phyloP scores from a whole-genome alignment of 1,139 yeast species.

The Suhomyces terraborum region DNA sequence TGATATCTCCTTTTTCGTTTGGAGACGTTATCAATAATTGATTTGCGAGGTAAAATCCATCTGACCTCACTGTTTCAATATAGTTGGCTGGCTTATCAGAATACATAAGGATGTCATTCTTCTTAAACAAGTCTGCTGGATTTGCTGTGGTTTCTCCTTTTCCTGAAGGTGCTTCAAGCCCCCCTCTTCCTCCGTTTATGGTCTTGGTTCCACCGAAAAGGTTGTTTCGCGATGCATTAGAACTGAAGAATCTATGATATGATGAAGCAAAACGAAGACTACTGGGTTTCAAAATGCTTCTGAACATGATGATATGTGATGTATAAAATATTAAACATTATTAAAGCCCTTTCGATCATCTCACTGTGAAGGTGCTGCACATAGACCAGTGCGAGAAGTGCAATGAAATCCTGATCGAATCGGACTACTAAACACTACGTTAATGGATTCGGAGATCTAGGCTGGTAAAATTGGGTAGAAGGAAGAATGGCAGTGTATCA shows the following conservation, averaged over 20 bases:
- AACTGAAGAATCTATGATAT: slow-evolving; percentile 1
- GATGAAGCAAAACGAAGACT: neutral
- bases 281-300: neutral
- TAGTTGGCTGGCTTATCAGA: slow-evolving; percentile 48
- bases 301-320: neutral
- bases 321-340: neutral
- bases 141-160: slow-evolving; percentile 45
- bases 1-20: slow-evolving; percentile 41
- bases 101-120: slow-evolving; percentile 47
- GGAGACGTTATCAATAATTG: slow-evolving; percentile 48
- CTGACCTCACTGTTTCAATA: slow-evolving; percentile 42
- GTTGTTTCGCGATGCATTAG: slow-evolving; percentile 9
- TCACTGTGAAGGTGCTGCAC: neutral
- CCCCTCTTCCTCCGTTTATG: slow-evolving; percentile 15
- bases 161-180: slow-evolving; percentile 37
- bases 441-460: too few relatives aligned
- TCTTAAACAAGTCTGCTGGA: slow-evolving; percentile 49
- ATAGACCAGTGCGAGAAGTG: too few relatives aligned
- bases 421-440: too few relatives aligned
- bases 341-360: too few relatives aligned
- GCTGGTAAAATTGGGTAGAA: too few relatives aligned
- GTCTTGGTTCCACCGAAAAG: slow-evolving; percentile 37
- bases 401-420: too few relatives aligned
- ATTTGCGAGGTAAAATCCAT: slow-evolving; percentile 47
- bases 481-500: too few relatives aligned